Evolutionary conservation across 2,329 filamentous ascomycete genomes (phyloP).

Genomic region (Exserohilum turcica): DNA sequence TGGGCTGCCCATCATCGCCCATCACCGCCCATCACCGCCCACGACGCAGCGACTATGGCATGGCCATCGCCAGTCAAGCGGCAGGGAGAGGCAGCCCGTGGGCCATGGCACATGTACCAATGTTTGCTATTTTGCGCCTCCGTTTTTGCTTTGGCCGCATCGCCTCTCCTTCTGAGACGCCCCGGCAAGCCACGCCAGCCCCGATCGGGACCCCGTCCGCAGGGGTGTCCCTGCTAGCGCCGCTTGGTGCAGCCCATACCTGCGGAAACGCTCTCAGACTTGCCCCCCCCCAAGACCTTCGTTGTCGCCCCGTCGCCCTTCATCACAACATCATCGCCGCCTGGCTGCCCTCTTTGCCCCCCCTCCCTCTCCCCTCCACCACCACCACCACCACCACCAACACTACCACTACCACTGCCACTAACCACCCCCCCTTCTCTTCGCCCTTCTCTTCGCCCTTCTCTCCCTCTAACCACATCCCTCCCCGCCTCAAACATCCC

Average conservation of each 20-base stretch:
- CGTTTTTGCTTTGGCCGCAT: constrained; percentile 20
- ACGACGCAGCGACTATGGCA: no score
- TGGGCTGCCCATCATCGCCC: no score
- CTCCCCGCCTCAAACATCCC: no score
- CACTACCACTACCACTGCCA: no score
- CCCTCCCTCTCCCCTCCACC: constrained; percentile 8
- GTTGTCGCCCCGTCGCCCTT: constrained; percentile 20
- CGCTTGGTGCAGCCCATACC: constrained; percentile 10
- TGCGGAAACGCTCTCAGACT: constrained; percentile 14
- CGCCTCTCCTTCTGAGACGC: constrained; percentile 26
- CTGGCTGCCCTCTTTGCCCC: constrained; percentile 6
- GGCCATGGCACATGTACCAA: background rate
- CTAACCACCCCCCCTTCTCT: no score
- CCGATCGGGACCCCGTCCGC: background rate
- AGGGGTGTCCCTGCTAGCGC: constrained; percentile 7
- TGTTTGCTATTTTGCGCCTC: constrained; percentile 3
- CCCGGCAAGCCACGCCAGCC: constrained; percentile 4
- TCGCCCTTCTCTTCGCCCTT: no score
- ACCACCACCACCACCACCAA: constrained; percentile 5
- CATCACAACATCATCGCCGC: constrained; percentile 25
- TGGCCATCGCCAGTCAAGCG: background rate
- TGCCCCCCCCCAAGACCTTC: constrained; percentile 16
- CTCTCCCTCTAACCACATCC: no score
- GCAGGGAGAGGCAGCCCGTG: background rate
- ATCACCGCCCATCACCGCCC: background rate